These are phyloP conservation scores for Rickenella mellea DNA, from an alignment of 768 basidiomycete genomes.

Conservation along the genomic window DNA sequence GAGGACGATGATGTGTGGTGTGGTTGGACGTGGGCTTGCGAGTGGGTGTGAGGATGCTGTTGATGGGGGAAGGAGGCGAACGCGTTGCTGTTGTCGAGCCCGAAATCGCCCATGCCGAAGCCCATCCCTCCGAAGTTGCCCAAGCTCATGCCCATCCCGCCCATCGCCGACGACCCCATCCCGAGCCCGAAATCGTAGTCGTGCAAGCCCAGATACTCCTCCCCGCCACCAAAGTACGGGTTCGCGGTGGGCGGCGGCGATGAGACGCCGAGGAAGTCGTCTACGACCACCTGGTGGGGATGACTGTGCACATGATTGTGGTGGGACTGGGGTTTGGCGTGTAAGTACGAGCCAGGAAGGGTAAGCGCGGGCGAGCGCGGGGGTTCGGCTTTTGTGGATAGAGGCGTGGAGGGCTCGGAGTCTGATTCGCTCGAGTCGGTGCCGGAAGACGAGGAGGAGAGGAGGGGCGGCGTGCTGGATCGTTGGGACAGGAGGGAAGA, in stretches of 20 bases:
- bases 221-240: constrained; percentile 1
- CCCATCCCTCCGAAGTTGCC: constrained; percentile 8
- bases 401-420: constrained; percentile 16
- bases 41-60: constrained; percentile 14
- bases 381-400: constrained; percentile 19
- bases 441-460: constrained; percentile 22
- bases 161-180: constrained; percentile 1
- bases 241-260: constrained; percentile 3
- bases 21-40: background rate
- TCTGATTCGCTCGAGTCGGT: constrained; percentile 5
- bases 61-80: constrained; percentile 29
- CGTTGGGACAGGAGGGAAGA: constrained; percentile 27
- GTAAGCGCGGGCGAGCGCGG: background rate
- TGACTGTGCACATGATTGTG: constrained; percentile 6
- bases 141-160: constrained; percentile 8
- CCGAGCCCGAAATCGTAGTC: constrained; percentile 7
- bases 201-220: constrained; percentile 2
- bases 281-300: constrained; percentile 1
- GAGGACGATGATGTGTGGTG: background rate
- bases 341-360: background rate
- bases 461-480: background rate
- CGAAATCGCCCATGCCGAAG: constrained; percentile 22
- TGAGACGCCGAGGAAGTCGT: constrained; percentile 1
- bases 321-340: background rate
- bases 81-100: constrained; percentile 25